Evolutionary conservation across 139 green algal genomes (phyloP), one percentile per base, ranked within the genome.

Genomic region (Yamagishiella unicocca): DNA sequence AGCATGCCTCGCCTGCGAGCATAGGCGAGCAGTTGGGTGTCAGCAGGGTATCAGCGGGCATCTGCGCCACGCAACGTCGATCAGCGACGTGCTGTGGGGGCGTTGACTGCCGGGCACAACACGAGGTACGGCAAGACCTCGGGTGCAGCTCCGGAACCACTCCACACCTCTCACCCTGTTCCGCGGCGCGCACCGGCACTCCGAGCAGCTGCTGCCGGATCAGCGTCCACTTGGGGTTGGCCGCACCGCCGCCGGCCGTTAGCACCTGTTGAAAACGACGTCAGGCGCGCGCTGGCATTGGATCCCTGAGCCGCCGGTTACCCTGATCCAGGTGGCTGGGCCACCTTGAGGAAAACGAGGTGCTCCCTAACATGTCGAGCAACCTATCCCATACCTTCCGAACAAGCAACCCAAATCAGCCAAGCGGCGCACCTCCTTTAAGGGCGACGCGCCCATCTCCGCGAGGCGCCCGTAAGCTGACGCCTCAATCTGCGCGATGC

Each of bases 401-500:
- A n/a, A n/a, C n/a, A n/a, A n/a, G n/a, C n/a, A n/a, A n/a, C n/a
- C n/a, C n/a, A n/a, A 68, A n/a, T 35, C 21, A 12, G 61, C 61
- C 22, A 24, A n/a, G 61, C 61, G 21, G 21, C 74, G 74, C 43
- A 85, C 85, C 74, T 77, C 67, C 19, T 71, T 90, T 0, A 97
- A 73, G 0, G 89, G 83, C 14, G 86, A 90, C 4, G 96, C 95
- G 0, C 97, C 97, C 68, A 98, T 74, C 29, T 93, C 42, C 4
- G 53, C 70, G 62, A 98, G 90, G 53, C 93, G 82, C 0, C 33
- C 0, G 88, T 98, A 99, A 1, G 91, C 94, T 2, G 89, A 46
- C 9, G 86, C 92, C 92, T 99, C 97, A 2, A 98, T 95, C 58
- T 84, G 76, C 0, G 97, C 92, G 14, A 99, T 97, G 37, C 93